Evolutionary conservation across 352 stramenopile species (phyloP), one percentile per base, ranked within the genome.

Genomic region (Phytopythium litorale): DNA sequence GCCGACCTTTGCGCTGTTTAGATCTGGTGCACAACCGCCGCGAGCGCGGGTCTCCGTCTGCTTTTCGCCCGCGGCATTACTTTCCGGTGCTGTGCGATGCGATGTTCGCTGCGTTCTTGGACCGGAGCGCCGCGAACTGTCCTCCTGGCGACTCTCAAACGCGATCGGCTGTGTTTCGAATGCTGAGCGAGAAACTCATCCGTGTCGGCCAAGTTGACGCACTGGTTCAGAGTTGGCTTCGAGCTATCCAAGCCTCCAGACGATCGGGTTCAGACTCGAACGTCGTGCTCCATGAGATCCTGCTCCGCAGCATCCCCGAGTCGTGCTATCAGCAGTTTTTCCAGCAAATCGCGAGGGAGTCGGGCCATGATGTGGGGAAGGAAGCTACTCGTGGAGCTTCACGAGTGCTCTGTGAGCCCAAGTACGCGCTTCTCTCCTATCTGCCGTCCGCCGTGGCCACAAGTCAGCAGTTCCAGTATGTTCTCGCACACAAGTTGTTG

Each of bases 11-110:
- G 25, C 51, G 23, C 37, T 59, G 32, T 7, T 5, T 56, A 78
- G 83, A 92, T 67, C 53, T 91, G 35, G 67, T 92, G 7, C 78
- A 82, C 60, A 92, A 92, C 64, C 81, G 79, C 30, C 63, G 70
- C 7, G 61, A 83, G 58, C 72, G 72, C 9, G 55, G 73, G 28
- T 78, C 76, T 19, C 79, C 83, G 28, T 62, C 67, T 45, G 42
- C 66, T 51, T 91, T 91, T 67, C 64, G 70, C 13, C 78, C 73
- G 0, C 65, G 70, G 23, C 59, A 63, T 8, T 92, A 87, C 59
- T 80, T 88, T 46, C 28, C 54, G 7, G 65, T 60, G 16, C 66
- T 92, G 33, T 73, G 72, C 51, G 59, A 78, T 50, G 60, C 62
- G 3, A 64, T 92, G 32, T 80, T 91, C 21, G n/a, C n/a, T 4